Percentiles rank a stretch among this genome's conserved stretches.
Evolutionary conservation across 139 green algal genomes (phyloP).

Genomic region (Chlorella sp.): DNA sequence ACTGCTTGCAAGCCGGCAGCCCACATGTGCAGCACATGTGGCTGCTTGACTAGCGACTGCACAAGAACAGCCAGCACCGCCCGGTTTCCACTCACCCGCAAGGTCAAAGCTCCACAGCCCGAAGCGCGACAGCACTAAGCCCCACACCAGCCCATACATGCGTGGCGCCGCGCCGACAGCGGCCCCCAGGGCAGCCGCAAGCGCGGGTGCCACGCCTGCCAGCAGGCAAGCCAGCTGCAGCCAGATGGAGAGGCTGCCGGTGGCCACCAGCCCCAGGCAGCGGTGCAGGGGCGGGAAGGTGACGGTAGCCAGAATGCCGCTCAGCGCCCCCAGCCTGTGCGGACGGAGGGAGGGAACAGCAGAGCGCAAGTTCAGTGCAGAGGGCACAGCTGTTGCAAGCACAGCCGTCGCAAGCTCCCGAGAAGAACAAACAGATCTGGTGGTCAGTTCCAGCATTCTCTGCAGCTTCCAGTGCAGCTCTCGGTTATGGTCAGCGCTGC

Average conservation of each 20-base stretch:
- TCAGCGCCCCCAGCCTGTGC: constrained; percentile 63
- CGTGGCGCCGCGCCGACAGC: neutral
- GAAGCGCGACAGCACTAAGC: constrained; percentile 73
- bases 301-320: constrained; percentile 75
- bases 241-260: constrained; percentile 56
- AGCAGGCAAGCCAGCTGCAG: constrained; percentile 64
- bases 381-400: neutral
- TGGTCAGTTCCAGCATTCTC: too few species aligned
- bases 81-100: neutral
- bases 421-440: too few species aligned
- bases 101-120: constrained; percentile 91
- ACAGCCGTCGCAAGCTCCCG: too few species aligned
- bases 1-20: too few species aligned
- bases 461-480: too few species aligned
- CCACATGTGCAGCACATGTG: too few species aligned
- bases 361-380: too few species aligned
- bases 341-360: too few species aligned
- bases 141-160: constrained; percentile 63
- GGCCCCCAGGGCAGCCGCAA: constrained; percentile 18
- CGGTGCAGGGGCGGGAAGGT: constrained; percentile 58
- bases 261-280: constrained; percentile 38
- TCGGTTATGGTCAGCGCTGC: too few species aligned
- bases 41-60: too few species aligned
- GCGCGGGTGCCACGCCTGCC: constrained; percentile 15
- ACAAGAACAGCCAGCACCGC: too few species aligned